phyloP scores from a whole-genome alignment of 2,329 filamentous ascomycete genomes.

The Trichoderma breve region DNA sequence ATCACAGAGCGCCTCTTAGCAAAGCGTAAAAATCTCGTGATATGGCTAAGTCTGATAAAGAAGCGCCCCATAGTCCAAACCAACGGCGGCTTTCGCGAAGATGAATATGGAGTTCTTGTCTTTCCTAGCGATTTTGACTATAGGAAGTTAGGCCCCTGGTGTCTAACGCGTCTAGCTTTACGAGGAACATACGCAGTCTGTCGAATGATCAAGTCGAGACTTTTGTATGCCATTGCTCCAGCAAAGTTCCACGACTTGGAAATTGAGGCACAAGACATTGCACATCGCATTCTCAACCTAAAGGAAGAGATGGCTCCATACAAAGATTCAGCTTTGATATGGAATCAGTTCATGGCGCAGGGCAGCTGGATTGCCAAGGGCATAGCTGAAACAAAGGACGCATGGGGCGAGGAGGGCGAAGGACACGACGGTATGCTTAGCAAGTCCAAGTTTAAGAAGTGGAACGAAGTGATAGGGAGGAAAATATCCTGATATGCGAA shows the following conservation, averaged over 20 bases:
- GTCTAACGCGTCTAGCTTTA: background rate
- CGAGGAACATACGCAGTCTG: constrained; percentile 12
- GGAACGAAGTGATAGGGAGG: constrained; percentile 8
- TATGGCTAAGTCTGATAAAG: background rate
- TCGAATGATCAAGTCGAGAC: constrained; percentile 13
- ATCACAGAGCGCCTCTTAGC: background rate
- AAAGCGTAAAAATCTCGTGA: constrained; percentile 11
- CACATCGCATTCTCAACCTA: background rate
- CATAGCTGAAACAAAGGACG: constrained; percentile 3
- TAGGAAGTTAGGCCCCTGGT: background rate
- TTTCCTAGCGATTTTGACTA: constrained; percentile 6
- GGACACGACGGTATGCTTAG: background rate
- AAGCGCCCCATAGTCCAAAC: background rate
- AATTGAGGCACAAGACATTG: background rate
- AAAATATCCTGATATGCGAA: background rate
- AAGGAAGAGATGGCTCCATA: background rate
- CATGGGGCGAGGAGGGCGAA: background rate
- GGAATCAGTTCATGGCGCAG: constrained; percentile 7
- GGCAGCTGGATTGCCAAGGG: constrained; percentile 13
- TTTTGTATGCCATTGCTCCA: background rate
- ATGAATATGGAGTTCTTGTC: background rate
- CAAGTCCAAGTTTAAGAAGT: background rate
- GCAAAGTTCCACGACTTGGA: background rate
- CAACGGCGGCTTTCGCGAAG: background rate
- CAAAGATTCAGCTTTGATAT: background rate